These are phyloP conservation scores for Setaria italica DNA, from an alignment of 202 grass and related monocot genomes.

Conservation along the genomic window DNA sequence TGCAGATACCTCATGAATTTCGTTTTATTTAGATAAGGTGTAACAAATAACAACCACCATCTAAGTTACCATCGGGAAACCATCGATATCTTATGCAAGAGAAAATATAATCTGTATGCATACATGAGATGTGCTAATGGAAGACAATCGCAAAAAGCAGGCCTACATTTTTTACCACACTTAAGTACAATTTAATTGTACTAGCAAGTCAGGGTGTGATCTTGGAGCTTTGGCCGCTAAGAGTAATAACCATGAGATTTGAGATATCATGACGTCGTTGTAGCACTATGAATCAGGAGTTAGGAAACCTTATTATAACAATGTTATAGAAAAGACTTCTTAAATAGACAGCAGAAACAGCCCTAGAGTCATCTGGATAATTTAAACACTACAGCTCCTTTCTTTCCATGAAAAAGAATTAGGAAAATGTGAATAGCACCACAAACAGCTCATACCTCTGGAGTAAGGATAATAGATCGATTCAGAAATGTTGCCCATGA, in stretches of 20 bases:
- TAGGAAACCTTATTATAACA: neutral
- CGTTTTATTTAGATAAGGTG: neutral
- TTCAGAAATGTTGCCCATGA: conserved; percentile 91
- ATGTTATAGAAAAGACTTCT: neutral
- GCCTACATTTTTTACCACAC: conserved; percentile 2
- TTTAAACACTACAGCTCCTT: neutral
- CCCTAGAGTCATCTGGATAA: conserved; percentile 15
- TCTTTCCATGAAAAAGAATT: neutral
- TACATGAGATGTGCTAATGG: neutral
- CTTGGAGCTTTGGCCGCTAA: neutral
- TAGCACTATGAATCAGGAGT: neutral
- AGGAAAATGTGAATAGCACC: neutral
- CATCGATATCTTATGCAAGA: neutral
- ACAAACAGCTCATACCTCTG: conserved; percentile 62
- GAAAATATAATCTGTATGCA: neutral
- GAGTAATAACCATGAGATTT: neutral
- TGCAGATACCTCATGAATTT: neutral
- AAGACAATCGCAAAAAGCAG: neutral
- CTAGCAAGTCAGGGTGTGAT: neutral
- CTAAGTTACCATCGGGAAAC: neutral
- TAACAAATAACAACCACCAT: neutral
- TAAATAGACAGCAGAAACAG: conserved; percentile 29
- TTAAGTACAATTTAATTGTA: neutral
- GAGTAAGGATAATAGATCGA: conserved; percentile 92
- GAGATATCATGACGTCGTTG: neutral